These are phyloP conservation scores for Helotiales sp. DNA, from an alignment of 2,329 filamentous ascomycete species.

Conservation along the genomic window DNA sequence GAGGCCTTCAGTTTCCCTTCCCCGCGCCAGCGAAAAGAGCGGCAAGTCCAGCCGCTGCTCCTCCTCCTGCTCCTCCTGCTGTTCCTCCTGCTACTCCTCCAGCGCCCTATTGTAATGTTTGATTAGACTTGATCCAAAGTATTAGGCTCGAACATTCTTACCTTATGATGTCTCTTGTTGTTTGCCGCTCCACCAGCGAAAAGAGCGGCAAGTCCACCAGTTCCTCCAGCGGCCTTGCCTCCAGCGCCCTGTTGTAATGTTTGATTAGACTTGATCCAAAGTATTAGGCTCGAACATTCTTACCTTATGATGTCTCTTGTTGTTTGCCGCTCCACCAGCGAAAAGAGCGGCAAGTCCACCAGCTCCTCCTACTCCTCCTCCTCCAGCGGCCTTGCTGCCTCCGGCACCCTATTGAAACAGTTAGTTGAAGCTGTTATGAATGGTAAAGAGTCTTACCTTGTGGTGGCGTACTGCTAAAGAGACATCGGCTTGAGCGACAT, in stretches of 20 bases:
- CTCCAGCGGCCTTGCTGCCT: not conserved
- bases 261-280: too few species aligned
- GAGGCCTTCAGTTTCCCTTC: not conserved
- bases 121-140: not conserved
- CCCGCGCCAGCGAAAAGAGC: conserved; percentile 15
- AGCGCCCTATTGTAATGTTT: not conserved
- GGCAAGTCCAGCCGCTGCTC: conserved; percentile 7
- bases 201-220: not conserved
- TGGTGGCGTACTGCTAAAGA: conserved; percentile 1
- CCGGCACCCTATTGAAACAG: not conserved
- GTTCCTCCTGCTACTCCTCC: not conserved
- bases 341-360: not conserved
- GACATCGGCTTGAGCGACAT: conserved; percentile 2
- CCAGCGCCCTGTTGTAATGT: not conserved
- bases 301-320: conserved; percentile 2
- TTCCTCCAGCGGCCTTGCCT: conserved; percentile 6
- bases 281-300: too few species aligned
- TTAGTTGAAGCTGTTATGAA: not conserved
- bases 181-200: not conserved
- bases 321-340: not conserved
- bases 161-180: not conserved
- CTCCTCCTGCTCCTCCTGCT: not conserved
- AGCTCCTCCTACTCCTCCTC: not conserved
- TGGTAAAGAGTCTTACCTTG: not conserved
- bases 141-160: not conserved